Evolutionary conservation across 2,329 filamentous ascomycete species (phyloP), one percentile per base, ranked within the genome.

Genomic region (Sclerotinia spermophila): DNA sequence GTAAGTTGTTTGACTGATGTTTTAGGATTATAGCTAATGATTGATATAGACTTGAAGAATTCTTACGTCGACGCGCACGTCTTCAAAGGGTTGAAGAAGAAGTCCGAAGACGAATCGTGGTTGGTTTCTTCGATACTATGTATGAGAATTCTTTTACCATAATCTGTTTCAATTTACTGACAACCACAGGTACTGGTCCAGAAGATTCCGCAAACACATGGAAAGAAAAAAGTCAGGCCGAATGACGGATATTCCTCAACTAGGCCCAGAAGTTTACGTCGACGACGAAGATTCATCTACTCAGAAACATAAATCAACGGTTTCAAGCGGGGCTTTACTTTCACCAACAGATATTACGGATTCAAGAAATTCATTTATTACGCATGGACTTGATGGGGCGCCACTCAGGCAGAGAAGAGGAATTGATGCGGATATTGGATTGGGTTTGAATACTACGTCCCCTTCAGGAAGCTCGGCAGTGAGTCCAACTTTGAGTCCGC

Each of bases 11-110:
- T 30, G 21, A 19, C 6, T 64, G 69, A 65, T 21, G 38, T 27
- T 19, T 15, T 10, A 5, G 38, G 24, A 38, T 17, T n/a, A 7
- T 33, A 40, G 67, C 77, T 81, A 78, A 83, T 77, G 71, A 70
- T 48, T 59, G 24, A 35, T 68, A 35, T 53, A 93, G 93, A 73
- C 86, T 99, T 3, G 96, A 99, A 78, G 96, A 99, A 79, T 99
- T 97, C 80, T 82, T 99, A 70, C 91, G 95, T 71, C 93, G 96
- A 51, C 90, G 95, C 73, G 93, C 94, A 44, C 89, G 95, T 68
- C 85, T 99, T 62, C 95, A 98, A 80, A 91, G 95, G 72, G 95
- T 99, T 1, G 93, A 99, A 77, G 95, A 99, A 81, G 93, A 96
- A 75, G 93, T 98, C 58, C 91, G 93, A 71, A 89, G 96, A 71